A percentile compares a stretch with the other conserved stretches of the same genome.
Evolutionary conservation across 345 rosid genomes (phyloP).

Genomic region (Arabis hirsuta): DNA sequence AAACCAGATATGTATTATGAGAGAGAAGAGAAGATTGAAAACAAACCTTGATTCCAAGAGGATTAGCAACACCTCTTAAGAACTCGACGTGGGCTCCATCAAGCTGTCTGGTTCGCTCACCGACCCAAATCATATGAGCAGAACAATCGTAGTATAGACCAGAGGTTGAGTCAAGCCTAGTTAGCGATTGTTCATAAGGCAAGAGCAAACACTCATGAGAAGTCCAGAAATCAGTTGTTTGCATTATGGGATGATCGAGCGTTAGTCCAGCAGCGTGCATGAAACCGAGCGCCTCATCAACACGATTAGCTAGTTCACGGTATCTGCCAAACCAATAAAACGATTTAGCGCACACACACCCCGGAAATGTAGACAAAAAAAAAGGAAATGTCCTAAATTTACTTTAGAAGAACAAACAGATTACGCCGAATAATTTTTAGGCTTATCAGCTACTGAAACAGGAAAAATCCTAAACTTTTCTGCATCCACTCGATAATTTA

Average conservation of each 20-base stretch:
- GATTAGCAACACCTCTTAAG: slow-evolving; percentile 76
- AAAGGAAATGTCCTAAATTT: not conserved
- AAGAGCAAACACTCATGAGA: slow-evolving; percentile 77
- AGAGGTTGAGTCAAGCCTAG: slow-evolving; percentile 73
- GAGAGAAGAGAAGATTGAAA: not conserved
- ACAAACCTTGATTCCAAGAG: slow-evolving; percentile 75
- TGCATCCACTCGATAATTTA: not conserved
- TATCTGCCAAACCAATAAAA: slow-evolving; percentile 50
- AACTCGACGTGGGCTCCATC: slow-evolving; percentile 83
- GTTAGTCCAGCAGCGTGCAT: slow-evolving; percentile 80
- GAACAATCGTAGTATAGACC: slow-evolving; percentile 77
- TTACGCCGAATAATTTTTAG: slow-evolving; percentile 5
- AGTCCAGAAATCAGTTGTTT: slow-evolving; percentile 77
- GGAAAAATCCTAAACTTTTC: not conserved
- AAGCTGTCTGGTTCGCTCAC: slow-evolving; percentile 79
- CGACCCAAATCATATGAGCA: slow-evolving; percentile 78
- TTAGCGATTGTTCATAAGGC: slow-evolving; percentile 75
- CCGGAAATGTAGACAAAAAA: slow-evolving; percentile 11
- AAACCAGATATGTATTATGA: not conserved
- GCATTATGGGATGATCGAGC: slow-evolving; percentile 78
- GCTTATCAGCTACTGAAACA: slow-evolving; percentile 20
- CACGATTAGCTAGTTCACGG: slow-evolving; percentile 68
- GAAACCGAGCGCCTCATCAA: slow-evolving; percentile 83
- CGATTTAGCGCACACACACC: slow-evolving; percentile 15
- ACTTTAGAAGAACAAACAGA: slow-evolving; percentile 28